A percentile compares a stretch with the other conserved stretches of the same genome.
These are phyloP conservation scores for Hylodesmum podocarpum DNA, from an alignment of 306 rosid genomes.

Conservation along the genomic window DNA sequence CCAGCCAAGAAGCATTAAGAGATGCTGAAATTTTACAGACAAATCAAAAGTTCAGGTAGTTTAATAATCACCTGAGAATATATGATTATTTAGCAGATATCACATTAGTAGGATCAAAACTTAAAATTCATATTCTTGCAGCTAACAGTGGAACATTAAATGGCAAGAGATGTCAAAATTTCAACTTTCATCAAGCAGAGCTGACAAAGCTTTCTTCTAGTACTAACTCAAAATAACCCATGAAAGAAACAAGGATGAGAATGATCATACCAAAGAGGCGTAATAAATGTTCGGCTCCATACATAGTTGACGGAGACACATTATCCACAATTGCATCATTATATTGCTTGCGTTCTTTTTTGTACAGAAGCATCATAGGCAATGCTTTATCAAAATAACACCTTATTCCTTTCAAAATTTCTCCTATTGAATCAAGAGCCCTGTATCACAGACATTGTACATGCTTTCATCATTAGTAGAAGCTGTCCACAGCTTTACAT, in stretches of 20 bases:
- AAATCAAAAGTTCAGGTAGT: constrained; percentile 65
- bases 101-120: neutral
- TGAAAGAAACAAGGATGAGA: neutral
- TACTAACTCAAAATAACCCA: neutral
- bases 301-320: constrained; percentile 77
- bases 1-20: constrained; percentile 3
- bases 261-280: constrained; percentile 85
- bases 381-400: constrained; percentile 92
- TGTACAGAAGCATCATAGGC: constrained; percentile 87
- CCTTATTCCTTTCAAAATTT: constrained; percentile 83
- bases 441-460: constrained; percentile 47
- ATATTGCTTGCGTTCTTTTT: constrained; percentile 88
- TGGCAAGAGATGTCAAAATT: neutral
- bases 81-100: constrained; percentile 2
- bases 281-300: constrained; percentile 94
- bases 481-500: constrained; percentile 13
- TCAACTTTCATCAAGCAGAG: constrained; percentile 18
- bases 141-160: neutral
- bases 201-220: constrained; percentile 1
- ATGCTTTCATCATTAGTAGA: constrained; percentile 25
- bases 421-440: constrained; percentile 71
- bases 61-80: constrained; percentile 47
- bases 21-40: constrained; percentile 23
- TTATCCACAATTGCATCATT: constrained; percentile 54
- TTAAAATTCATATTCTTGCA: neutral